These are phyloP conservation scores for Colletotrichum karsti DNA, from an alignment of 2,329 filamentous ascomycete genomes.

Conservation along the genomic window DNA sequence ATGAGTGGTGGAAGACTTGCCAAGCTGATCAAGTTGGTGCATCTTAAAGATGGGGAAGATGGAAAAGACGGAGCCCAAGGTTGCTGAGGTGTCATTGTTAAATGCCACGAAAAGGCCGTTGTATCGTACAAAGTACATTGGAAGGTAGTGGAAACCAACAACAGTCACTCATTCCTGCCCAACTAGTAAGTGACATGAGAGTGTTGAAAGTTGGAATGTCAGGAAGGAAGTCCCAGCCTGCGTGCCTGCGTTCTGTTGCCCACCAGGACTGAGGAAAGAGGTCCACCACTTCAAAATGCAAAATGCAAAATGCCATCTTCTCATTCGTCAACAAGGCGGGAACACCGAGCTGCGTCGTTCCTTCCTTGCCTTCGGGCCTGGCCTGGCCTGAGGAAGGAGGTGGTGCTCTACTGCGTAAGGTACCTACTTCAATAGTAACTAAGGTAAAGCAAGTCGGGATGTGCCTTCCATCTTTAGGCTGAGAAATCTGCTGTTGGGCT, in stretches of 20 bases:
- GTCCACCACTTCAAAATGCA: not conserved
- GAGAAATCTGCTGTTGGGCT: not conserved
- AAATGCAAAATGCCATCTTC: not conserved
- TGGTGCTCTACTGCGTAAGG: too few species aligned
- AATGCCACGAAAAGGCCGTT: not conserved
- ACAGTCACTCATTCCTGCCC: not conserved
- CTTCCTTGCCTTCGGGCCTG: not conserved
- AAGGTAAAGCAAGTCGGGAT: too few species aligned
- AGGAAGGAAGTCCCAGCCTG: not conserved
- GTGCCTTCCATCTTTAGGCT: not conserved
- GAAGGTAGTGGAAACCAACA: too few species aligned
- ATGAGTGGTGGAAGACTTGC: not conserved
- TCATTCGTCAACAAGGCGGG: slow-evolving; percentile 1
- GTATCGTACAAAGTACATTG: too few species aligned
- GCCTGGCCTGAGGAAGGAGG: too few species aligned
- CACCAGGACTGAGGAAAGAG: too few species aligned
- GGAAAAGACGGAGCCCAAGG: not conserved
- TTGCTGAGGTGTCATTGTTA: not conserved
- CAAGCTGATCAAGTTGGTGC: not conserved
- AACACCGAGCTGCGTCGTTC: not conserved
- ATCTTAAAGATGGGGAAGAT: not conserved
- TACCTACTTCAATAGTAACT: too few species aligned
- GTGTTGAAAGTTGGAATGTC: too few species aligned
- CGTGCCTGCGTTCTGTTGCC: too few species aligned
- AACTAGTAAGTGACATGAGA: too few species aligned